Percentiles rank a stretch among this genome's conserved stretches.
Conservation (phyloP, 208 protist species). For the Trypanosoma conorhini region DNA sequence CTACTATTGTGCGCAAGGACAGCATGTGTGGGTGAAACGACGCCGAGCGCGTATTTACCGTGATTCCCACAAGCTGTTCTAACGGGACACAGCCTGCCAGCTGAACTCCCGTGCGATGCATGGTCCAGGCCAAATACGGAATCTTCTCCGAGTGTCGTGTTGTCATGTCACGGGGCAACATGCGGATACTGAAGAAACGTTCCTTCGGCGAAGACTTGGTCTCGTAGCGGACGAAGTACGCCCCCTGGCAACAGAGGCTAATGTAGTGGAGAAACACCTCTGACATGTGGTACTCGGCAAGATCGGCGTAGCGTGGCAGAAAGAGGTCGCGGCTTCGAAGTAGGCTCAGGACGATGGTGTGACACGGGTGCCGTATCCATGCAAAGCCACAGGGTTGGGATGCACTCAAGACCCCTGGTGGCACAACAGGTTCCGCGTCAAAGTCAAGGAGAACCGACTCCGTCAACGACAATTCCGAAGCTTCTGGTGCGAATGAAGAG, state of each 20-base stretch:
- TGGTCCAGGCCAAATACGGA: constrained; percentile 55
- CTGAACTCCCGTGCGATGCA: constrained; percentile 57
- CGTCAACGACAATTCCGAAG: not conserved
- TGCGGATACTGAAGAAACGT: constrained; percentile 73
- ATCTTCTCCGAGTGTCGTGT: constrained; percentile 29
- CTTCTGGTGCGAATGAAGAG: not conserved
- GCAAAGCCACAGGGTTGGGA: constrained; percentile 28
- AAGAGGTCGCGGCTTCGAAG: constrained; percentile 67
- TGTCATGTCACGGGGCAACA: constrained; percentile 43
- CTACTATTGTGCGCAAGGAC: constrained; percentile 47
- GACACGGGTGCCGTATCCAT: constrained; percentile 65
- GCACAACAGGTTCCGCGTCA: constrained; percentile 65
- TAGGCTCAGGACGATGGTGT: constrained; percentile 56
- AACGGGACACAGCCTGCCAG: constrained; percentile 61
- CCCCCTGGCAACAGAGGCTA: constrained; percentile 49
- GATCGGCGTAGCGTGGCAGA: constrained; percentile 46
- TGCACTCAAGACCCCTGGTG: constrained; percentile 38
- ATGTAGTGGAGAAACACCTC: constrained; percentile 77
- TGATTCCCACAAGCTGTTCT: constrained; percentile 66
- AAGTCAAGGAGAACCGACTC: constrained; percentile 28
- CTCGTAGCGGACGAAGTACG: constrained; percentile 80
- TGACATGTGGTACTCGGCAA: constrained; percentile 88
- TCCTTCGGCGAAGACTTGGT: constrained; percentile 57
- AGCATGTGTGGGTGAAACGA: constrained; percentile 60
- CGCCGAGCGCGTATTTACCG: constrained; percentile 35